Evolutionary conservation across 352 stramenopile genomes (phyloP).

Genomic region (Globisporangium heterothallicum): DNA sequence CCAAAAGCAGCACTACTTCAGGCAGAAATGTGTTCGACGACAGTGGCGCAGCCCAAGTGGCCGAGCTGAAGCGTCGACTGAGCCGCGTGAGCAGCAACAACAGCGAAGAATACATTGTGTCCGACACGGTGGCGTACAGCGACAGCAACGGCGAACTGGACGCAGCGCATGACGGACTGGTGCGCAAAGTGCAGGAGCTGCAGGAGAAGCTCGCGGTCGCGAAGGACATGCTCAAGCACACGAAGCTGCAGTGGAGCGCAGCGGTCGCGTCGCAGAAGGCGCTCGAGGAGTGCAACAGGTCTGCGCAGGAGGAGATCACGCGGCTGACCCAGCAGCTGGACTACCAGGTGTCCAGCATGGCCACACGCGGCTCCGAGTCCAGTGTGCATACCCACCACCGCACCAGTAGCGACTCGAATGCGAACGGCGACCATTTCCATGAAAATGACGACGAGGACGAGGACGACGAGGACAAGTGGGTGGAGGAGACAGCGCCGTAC

Average conservation of each 20-base stretch:
- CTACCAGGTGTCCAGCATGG: constrained; percentile 30
- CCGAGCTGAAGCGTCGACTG: constrained; percentile 22
- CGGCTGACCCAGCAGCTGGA: constrained; percentile 42
- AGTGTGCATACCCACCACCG: background rate
- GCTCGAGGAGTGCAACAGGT: constrained; percentile 48
- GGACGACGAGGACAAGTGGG: constrained; percentile 38
- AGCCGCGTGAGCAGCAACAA: constrained; percentile 32
- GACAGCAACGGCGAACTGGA: constrained; percentile 18
- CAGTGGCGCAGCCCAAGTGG: constrained; percentile 19
- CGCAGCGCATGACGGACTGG: constrained; percentile 24
- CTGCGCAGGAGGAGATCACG: constrained; percentile 43
- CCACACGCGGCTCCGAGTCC: background rate
- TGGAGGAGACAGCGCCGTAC: constrained; percentile 46
- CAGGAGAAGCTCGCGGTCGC: constrained; percentile 42
- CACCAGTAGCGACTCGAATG: background rate
- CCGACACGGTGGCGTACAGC: constrained; percentile 18
- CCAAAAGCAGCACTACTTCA: background rate
- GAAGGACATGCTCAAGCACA: constrained; percentile 53
- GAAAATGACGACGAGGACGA: constrained; percentile 19
- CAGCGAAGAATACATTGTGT: constrained; percentile 11
- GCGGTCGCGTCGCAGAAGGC: constrained; percentile 61
- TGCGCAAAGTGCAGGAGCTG: constrained; percentile 30
- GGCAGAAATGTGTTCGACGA: constrained; percentile 15
- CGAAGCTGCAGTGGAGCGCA: constrained; percentile 58
- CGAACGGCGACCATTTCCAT: constrained; percentile 2